Conservation (phyloP, 768 basidiomycete genomes). For the Dentipellis sp. region DNA sequence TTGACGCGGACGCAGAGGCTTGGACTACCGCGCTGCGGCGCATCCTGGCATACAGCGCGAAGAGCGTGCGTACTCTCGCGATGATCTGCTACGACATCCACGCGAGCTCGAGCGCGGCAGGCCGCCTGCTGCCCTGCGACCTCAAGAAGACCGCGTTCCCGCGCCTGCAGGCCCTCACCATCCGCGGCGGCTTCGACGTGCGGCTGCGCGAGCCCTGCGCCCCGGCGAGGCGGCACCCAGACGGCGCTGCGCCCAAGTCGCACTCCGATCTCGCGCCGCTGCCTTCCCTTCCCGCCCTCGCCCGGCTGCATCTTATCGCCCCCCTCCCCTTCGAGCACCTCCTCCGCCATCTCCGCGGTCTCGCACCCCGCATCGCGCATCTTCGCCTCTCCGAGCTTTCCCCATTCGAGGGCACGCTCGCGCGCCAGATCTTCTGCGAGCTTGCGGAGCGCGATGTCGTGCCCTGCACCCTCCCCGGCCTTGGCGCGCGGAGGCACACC, state of each 20-base stretch:
- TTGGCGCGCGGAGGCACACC: conserved; percentile 4
- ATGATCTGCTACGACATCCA: conserved; percentile 15
- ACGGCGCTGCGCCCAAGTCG: background rate
- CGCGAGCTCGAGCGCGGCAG: conserved; percentile 8
- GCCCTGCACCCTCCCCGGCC: conserved; percentile 3
- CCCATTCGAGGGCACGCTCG: conserved; percentile 12
- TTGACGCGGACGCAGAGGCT: conserved; percentile 9
- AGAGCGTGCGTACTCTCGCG: conserved; percentile 11
- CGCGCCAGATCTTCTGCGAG: conserved; percentile 9
- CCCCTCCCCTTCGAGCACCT: conserved; percentile 12
- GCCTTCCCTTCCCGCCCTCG: conserved; percentile 3
- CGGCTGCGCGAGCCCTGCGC: conserved; percentile 7
- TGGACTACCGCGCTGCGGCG: conserved; percentile 9
- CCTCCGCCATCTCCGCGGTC: conserved; percentile 10
- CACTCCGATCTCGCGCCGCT: background rate
- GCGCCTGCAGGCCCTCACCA: conserved; percentile 9
- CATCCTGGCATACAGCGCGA: conserved; percentile 10
- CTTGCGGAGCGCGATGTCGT: conserved; percentile 12
- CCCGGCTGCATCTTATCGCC: conserved; percentile 12
- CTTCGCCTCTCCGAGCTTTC: conserved; percentile 13
- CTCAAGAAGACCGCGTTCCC: conserved; percentile 8
- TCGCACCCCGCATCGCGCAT: conserved; percentile 8
- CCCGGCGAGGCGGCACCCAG: background rate
- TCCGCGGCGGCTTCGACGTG: conserved; percentile 13
- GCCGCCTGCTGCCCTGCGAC: conserved; percentile 11